Percentiles rank a stretch among this genome's conserved stretches.
Evolutionary conservation across 1,139 yeast species (phyloP).

Genomic region (Zygoascus sp.): DNA sequence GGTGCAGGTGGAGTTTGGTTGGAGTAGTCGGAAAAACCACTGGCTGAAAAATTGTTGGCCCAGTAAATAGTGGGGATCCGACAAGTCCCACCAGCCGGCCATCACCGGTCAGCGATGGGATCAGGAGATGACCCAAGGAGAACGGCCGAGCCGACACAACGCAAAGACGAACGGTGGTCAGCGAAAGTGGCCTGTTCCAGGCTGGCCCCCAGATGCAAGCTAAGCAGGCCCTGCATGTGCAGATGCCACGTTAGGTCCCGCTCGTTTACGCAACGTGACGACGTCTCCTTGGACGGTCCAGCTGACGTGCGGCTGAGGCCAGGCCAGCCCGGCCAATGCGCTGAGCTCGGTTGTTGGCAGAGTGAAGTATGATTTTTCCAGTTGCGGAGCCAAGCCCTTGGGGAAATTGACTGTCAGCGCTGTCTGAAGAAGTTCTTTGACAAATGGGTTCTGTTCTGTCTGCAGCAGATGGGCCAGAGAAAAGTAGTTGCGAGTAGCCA

Average conservation of each 20-base stretch:
- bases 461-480: not conserved
- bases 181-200: too few relatives aligned
- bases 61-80: not conserved
- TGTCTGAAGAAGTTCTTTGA: not conserved
- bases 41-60: constrained; percentile 2
- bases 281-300: not conserved
- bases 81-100: constrained; percentile 1
- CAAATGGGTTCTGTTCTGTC: not conserved
- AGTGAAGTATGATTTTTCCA: not conserved
- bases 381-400: not conserved
- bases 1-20: too few relatives aligned
- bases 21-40: not conserved
- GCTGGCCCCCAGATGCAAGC: too few relatives aligned
- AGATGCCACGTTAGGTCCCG: too few relatives aligned
- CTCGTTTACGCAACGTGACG: not conserved
- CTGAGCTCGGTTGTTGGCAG: not conserved
- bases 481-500: not conserved
- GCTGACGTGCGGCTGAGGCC: constrained; percentile 5
- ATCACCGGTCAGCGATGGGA: not conserved
- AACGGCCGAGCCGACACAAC: too few relatives aligned
- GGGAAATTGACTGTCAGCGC: not conserved
- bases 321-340: not conserved
- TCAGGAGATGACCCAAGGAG: not conserved
- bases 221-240: too few relatives aligned
- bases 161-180: too few relatives aligned